Conservation (phyloP, 768 basidiomycete species). For the Tulasnella sp. region DNA sequence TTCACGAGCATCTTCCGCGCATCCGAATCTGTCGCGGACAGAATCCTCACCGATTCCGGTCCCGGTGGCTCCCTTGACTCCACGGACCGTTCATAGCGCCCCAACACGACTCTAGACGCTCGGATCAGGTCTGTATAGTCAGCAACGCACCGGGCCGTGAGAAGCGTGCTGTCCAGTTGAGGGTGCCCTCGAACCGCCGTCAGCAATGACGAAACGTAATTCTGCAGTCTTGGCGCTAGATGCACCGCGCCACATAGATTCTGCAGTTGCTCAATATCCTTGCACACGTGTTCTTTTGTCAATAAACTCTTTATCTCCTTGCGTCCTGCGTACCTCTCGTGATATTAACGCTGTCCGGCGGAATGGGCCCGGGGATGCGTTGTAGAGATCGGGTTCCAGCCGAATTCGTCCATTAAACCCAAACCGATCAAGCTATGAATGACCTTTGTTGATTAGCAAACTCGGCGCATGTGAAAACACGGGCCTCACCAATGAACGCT, state of each 20-base stretch:
- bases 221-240: constrained; percentile 39
- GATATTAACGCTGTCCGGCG: not conserved
- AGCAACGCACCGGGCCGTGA: constrained; percentile 45
- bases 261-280: constrained; percentile 20
- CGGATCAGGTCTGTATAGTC: constrained; percentile 58
- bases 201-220: constrained; percentile 65
- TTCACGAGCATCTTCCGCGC: constrained; percentile 61
- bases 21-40: constrained; percentile 64
- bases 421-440: constrained; percentile 56
- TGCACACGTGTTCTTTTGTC: not conserved
- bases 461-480: constrained; percentile 29
- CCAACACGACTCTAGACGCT: constrained; percentile 48
- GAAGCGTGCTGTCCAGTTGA: constrained; percentile 51
- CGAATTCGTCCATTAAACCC: constrained; percentile 45
- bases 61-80: constrained; percentile 21
- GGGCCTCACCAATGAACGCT: constrained; percentile 44
- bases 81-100: constrained; percentile 2
- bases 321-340: not conserved
- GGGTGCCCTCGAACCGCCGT: constrained; percentile 61
- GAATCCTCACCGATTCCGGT: not conserved
- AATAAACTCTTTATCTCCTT: not conserved
- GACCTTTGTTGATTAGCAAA: not conserved
- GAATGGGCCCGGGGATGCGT: constrained; percentile 12
- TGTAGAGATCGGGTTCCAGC: constrained; percentile 1
- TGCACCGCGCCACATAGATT: constrained; percentile 27